Percentiles rank a stretch among this genome's conserved stretches.
Evolutionary conservation across 2,329 filamentous ascomycete genomes (phyloP).

Genomic region (Fusarium albosuccineum): DNA sequence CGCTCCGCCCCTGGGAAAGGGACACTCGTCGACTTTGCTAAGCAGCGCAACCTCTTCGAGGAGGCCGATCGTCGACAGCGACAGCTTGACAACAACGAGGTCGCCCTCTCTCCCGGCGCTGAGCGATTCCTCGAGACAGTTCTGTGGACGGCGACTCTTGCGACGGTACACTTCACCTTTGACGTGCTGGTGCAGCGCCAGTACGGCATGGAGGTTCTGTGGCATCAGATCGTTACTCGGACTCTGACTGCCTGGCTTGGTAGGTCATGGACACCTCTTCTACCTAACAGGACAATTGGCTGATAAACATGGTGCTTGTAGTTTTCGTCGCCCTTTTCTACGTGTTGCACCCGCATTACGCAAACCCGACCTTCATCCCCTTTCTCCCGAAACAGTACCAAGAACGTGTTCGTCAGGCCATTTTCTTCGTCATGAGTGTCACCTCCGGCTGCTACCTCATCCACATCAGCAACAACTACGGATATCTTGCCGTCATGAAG

Average conservation of each 20-base stretch:
- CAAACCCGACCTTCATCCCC: slow-evolving; percentile 64
- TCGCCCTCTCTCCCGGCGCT: slow-evolving; percentile 57
- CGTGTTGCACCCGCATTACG: slow-evolving; percentile 66
- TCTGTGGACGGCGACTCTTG: slow-evolving; percentile 72
- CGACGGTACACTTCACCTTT: slow-evolving; percentile 81
- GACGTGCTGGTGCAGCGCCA: slow-evolving; percentile 85
- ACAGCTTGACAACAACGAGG: slow-evolving; percentile 51
- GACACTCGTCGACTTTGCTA: slow-evolving; percentile 80
- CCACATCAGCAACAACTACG: slow-evolving; percentile 80
- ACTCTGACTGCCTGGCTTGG: slow-evolving; percentile 66
- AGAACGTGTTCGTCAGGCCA: slow-evolving; percentile 62
- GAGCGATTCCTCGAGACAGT: slow-evolving; percentile 68
- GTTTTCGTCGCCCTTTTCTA: slow-evolving; percentile 70
- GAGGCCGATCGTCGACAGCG: slow-evolving; percentile 58
- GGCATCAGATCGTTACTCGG: slow-evolving; percentile 66
- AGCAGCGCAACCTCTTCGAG: slow-evolving; percentile 71
- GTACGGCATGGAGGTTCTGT: slow-evolving; percentile 76
- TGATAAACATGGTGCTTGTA: slow-evolving; percentile 46
- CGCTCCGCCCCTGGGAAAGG: slow-evolving; percentile 70
- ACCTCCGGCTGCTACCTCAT: slow-evolving; percentile 82
- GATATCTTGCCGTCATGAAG: slow-evolving; percentile 93
- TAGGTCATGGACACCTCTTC: slow-evolving; percentile 50
- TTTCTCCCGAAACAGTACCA: slow-evolving; percentile 62
- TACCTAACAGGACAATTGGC: neutral
- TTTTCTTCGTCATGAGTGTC: slow-evolving; percentile 75